Base-by-base conservation (phyloP, 768 basidiomycete species). In the Amanita molliuscula region DNA sequence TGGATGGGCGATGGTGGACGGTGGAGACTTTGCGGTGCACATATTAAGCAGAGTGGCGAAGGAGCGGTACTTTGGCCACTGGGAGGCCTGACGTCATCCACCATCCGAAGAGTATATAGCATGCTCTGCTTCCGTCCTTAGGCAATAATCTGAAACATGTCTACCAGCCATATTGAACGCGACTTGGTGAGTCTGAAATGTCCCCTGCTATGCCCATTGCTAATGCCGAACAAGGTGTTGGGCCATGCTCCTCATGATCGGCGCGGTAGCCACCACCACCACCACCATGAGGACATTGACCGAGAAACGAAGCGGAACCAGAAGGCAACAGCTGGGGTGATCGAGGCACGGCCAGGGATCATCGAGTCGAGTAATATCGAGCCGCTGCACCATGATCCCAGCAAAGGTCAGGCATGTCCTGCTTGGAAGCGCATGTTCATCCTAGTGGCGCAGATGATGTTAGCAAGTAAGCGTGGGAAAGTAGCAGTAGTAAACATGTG, bases 1-100 rank as follows among this genome's bases (percentile, higher is more conserved):
- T 47, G 86, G 84, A 21, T 92, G 88, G 89, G 84, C 82, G 2
- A 79, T 91, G 80, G 67, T 92, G 42, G 88, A 92, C 61, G 84
- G 78, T 6, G 88, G 88, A 26, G 73, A 79, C 41, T 85, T 88
- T 70, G 88, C 81, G 0, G 79, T 91, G 18, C 88, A 92, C 60
- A 70, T 92, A 42, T 56, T 90, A 52, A 84, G 82, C 65, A 75
- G 65, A 50, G 72, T 75, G 23, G 82, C 83, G 21, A 70, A 78
- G 53, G 76, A 82, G 55, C 80, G 77, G 62, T 90, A 82, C 68
- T 89, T 90, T 59, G 60, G 55, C 55, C 56, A 59, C 56, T 58
- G 53, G 55, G n/a, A n/a, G n/a, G 53, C 43, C 50, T 54, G 55
- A 38, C 66, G 63, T 65, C 48, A 50, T 50, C 6, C 34, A 50